A percentile compares a stretch with the other conserved stretches of the same genome.
phyloP scores from a whole-genome alignment of 2,329 filamentous ascomycete species.

The Colletotrichum cereale region DNA sequence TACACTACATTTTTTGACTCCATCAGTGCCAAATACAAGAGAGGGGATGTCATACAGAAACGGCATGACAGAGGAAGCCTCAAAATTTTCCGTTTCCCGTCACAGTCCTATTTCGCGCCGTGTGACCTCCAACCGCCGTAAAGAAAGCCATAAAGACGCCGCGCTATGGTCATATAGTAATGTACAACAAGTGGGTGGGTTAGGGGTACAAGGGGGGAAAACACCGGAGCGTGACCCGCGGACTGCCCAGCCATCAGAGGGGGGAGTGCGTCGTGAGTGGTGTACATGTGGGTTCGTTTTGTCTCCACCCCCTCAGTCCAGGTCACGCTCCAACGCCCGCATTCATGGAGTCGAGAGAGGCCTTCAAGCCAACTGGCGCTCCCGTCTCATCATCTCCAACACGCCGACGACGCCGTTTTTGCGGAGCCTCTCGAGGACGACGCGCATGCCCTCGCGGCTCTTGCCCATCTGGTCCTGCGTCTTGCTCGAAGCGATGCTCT shows the following conservation, averaged over 20 bases:
- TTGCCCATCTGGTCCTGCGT: constrained; percentile 84
- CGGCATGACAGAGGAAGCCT: constrained; percentile 39
- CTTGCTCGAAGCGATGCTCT: constrained; percentile 81
- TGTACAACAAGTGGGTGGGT: constrained; percentile 46
- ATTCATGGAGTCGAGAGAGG: background rate
- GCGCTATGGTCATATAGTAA: constrained; percentile 50
- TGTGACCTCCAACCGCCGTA: constrained; percentile 28
- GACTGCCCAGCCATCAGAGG: constrained; percentile 9
- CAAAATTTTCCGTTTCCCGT: constrained; percentile 27
- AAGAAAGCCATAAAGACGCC: constrained; percentile 49
- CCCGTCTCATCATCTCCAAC: constrained; percentile 65
- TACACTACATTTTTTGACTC: constrained; percentile 18
- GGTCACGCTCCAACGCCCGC: constrained; percentile 23
- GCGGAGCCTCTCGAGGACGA: constrained; percentile 79
- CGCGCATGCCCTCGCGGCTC: constrained; percentile 85
- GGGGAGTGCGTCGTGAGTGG: constrained; percentile 13
- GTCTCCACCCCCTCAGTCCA: constrained; percentile 2
- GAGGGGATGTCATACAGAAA: constrained; percentile 53
- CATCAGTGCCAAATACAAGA: constrained; percentile 48
- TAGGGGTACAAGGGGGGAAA: constrained; percentile 23
- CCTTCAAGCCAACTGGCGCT: constrained; percentile 47
- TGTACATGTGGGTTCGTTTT: constrained; percentile 28
- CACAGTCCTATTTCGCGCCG: constrained; percentile 27
- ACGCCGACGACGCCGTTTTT: constrained; percentile 70
- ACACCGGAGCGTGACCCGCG: constrained; percentile 12